These are phyloP conservation scores for Scutellaria galericulata DNA, from an alignment of 257 asterid species.

Conservation along the genomic window DNA sequence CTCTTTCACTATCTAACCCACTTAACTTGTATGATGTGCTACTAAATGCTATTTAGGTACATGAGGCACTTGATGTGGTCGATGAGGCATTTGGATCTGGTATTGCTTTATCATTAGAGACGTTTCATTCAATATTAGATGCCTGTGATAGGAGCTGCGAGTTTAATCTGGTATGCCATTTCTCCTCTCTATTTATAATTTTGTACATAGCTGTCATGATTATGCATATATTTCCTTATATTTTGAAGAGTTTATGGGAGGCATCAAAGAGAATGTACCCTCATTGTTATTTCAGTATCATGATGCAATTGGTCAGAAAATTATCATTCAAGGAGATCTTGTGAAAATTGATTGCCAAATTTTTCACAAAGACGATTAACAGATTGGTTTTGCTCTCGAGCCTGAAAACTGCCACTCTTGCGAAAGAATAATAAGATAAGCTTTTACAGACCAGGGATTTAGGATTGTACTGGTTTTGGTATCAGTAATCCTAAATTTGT, in stretches of 20 bases:
- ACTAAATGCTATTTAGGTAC: conserved; percentile 58
- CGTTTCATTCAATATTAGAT: conserved; percentile 63
- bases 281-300: neutral
- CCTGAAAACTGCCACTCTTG: conserved; percentile 5
- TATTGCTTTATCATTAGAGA: conserved; percentile 48
- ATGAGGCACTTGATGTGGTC: conserved; percentile 67
- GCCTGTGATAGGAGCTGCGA: conserved; percentile 77
- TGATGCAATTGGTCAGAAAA: neutral
- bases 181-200: conserved; percentile 33
- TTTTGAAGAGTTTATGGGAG: conserved; percentile 16
- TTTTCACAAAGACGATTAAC: neutral
- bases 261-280: conserved; percentile 7
- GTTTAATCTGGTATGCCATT: conserved; percentile 69
- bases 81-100: conserved; percentile 65
- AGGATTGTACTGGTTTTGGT: conserved; percentile 1
- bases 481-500: conserved; percentile 18
- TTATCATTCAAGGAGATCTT: neutral
- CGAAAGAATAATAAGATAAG: neutral
- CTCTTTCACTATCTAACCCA: conserved; percentile 10
- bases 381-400: neutral
- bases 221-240: conserved; percentile 27
- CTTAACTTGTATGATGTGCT: conserved; percentile 25
- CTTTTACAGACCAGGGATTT: neutral
- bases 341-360: conserved; percentile 15
- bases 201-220: conserved; percentile 11